Percentiles rank a stretch among this genome's conserved stretches.
Conservation (phyloP, 2,329 filamentous ascomycete species). For the Teratosphaeria pseudoeucalypti region DNA sequence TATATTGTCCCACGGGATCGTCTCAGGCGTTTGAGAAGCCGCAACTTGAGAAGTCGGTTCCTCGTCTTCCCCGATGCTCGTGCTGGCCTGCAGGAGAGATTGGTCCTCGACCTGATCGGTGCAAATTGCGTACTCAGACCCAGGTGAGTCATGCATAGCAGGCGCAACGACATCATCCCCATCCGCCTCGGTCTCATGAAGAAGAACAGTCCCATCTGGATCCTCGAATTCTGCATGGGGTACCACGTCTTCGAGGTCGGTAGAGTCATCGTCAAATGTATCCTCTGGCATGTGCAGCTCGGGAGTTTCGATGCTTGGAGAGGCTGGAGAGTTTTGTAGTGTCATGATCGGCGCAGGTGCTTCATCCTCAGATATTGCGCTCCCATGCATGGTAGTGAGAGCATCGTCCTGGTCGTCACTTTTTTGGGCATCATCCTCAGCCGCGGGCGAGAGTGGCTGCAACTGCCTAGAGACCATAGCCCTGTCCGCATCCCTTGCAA, state of each 20-base stretch:
- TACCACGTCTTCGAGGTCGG: not conserved
- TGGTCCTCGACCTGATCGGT: conserved; percentile 4
- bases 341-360: not conserved
- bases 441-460: conserved; percentile 2
- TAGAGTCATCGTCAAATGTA: not conserved
- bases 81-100: not conserved
- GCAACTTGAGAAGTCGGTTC: not conserved
- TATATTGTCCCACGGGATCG: conserved; percentile 21
- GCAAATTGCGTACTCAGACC: conserved; percentile 11
- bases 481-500: conserved; percentile 12
- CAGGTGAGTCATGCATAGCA: not conserved
- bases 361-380: not conserved
- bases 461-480: conserved; percentile 17
- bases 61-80: not conserved
- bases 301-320: not conserved
- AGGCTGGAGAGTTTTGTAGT: not conserved
- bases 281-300: not conserved
- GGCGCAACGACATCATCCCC: not conserved
- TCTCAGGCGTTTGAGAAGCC: conserved; percentile 14
- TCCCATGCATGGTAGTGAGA: not conserved
- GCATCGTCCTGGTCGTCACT: not conserved
- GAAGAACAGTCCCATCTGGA: conserved; percentile 9
- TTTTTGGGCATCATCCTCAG: not conserved
- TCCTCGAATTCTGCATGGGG: not conserved
- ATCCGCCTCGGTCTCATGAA: conserved; percentile 2